Percentiles rank a stretch among this genome's conserved stretches.
phyloP scores from a whole-genome alignment of 768 basidiomycete species.

The Rhizopogon rudus region DNA sequence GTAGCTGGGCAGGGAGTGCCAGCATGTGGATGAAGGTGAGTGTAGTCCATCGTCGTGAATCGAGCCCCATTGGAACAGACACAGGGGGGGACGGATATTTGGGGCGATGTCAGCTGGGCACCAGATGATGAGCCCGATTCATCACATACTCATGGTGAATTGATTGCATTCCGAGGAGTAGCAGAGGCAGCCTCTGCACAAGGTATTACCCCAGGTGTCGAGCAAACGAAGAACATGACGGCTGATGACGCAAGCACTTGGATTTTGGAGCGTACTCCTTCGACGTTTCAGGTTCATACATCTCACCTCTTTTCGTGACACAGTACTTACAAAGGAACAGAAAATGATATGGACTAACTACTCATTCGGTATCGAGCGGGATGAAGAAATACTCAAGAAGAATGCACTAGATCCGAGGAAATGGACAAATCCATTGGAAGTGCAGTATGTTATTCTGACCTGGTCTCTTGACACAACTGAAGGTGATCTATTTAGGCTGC shows the following conservation, averaged over 20 bases:
- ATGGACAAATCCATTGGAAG: conserved; percentile 91
- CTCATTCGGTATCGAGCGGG: conserved; percentile 82
- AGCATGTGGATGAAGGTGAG: conserved; percentile 91
- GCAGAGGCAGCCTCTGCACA: conserved; percentile 1
- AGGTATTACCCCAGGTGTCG: conserved; percentile 2
- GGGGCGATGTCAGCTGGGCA: conserved; percentile 73
- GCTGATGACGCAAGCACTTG: conserved; percentile 68
- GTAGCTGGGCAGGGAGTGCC: conserved; percentile 92
- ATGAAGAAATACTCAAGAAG: conserved; percentile 53
- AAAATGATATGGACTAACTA: conserved; percentile 85
- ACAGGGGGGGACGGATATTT: conserved; percentile 77
- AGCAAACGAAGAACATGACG: conserved; percentile 61
- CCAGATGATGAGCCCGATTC: conserved; percentile 67
- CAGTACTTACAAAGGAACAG: conserved; percentile 28
- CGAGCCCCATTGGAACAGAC: background rate
- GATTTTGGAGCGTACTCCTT: conserved; percentile 79
- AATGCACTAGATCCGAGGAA: conserved; percentile 76
- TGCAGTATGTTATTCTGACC: conserved; percentile 39
- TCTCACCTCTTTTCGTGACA: background rate
- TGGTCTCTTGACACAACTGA: background rate
- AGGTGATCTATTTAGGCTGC: conserved; percentile 46
- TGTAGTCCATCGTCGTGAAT: too few relatives aligned
- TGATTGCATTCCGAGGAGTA: conserved; percentile 70
- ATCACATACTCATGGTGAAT: conserved; percentile 68
- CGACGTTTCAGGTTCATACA: conserved; percentile 64